Evolutionary conservation across 441 rosid genomes (phyloP), one percentile per base, ranked within the genome.

Genomic region (Kokia cookei): DNA sequence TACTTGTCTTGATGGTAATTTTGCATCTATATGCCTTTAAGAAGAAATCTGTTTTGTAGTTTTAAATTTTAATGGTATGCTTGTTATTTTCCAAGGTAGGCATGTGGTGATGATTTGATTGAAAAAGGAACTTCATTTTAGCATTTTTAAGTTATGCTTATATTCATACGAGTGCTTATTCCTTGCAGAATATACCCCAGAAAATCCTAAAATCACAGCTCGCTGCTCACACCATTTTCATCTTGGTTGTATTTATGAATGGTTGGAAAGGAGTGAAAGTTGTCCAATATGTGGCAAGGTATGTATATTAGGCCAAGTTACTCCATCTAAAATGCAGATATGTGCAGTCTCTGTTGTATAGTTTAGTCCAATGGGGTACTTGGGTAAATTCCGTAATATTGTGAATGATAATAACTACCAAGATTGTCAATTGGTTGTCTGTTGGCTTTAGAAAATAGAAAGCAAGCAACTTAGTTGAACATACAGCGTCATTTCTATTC

Each of bases 281-380:
- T 94, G 97, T 74, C 98, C 98, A 2, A 82, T 92, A 71, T 94
- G 98, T 82, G 98, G 98, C 82, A 88, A 91, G 97, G 98, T 94
- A 85, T 7, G 73, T 11, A 9, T 93, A 90, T 84, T 13, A 61
- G 7, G 12, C 66, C 24, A 45, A 43, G 12, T 74, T 45, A 2
- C 61, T 63, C 57, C 35, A 74, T 69, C 27, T 54, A 48, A 42
- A 26, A 43, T 65, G 64, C 19, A 10, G 66, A 13, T 57, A 48
- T 3, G 2, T 48, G 32, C 59, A 12, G 12, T 32, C 35, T 62
- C 4, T 55, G 50, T 55, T 22, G 27, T 69, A 19, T 69, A 37
- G 15, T 69, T 48, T n/a, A 50, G 55, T 35, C 55, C 11, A 40
- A 26, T 47, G 40, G 13, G 11, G 17, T 51, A 3, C 24, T 35